Conservation (phyloP, 495 filamentous ascomycete genomes). For the Neurospora africana region DNA sequence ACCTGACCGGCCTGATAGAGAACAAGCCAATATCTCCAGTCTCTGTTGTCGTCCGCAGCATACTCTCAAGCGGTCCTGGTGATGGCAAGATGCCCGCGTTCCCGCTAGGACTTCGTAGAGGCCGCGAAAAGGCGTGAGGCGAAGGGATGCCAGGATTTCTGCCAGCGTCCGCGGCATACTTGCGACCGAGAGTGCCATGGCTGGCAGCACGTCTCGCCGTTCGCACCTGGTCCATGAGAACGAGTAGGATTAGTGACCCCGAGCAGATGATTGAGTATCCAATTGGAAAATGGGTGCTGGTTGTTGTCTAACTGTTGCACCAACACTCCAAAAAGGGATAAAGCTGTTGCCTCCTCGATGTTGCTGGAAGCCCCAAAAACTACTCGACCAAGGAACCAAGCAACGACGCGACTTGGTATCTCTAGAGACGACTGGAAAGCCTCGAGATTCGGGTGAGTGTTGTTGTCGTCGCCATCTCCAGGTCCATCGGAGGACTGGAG, state of each 20-base stretch:
- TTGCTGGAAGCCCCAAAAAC: neutral
- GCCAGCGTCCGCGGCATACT: constrained; percentile 20
- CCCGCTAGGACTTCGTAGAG: constrained; percentile 28
- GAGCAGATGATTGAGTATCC: neutral
- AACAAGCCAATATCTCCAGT: constrained; percentile 57
- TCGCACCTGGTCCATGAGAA: constrained; percentile 27
- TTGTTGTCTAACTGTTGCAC: neutral
- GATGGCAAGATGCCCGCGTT: constrained; percentile 28
- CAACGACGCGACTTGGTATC: neutral
- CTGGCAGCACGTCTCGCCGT: constrained; percentile 29
- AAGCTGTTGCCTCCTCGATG: neutral
- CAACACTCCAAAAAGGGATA: constrained; percentile 3
- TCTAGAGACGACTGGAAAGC: neutral
- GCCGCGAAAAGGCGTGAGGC: constrained; percentile 13
- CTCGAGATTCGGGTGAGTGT: neutral
- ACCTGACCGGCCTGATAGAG: constrained; percentile 40
- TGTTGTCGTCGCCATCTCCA: neutral
- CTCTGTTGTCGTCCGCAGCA: constrained; percentile 63
- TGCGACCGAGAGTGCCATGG: constrained; percentile 30
- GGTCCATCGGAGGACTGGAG: neutral
- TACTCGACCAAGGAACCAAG: neutral
- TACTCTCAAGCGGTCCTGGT: constrained; percentile 42
- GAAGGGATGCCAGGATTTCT: neutral
- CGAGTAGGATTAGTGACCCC: neutral
- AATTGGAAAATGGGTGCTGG: neutral